Evolutionary conservation across 2,329 filamentous ascomycete genomes (phyloP).

Genomic region (Aspergillus spinulosporus): DNA sequence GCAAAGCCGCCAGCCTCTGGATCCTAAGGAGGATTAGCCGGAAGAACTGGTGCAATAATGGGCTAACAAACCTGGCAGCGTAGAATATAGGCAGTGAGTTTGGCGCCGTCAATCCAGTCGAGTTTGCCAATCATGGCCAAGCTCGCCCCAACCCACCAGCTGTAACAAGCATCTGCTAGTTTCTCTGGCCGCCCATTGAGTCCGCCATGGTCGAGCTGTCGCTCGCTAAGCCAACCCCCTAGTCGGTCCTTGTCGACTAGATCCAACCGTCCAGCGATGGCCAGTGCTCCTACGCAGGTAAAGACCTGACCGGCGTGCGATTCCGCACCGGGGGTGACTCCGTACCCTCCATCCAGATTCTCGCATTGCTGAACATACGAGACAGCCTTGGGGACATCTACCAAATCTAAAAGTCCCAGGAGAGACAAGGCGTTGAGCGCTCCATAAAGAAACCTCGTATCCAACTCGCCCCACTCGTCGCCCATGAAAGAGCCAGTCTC

Average conservation of each 20-base stretch:
- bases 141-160: constrained; percentile 96
- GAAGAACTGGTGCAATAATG: background rate
- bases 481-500: constrained; percentile 85
- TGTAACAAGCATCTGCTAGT: constrained; percentile 95
- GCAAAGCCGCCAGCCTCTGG: constrained; percentile 79
- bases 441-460: constrained; percentile 91
- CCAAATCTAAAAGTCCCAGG: constrained; percentile 68
- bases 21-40: constrained; percentile 55
- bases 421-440: constrained; percentile 88
- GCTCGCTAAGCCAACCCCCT: constrained; percentile 87
- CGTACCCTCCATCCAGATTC: constrained; percentile 95
- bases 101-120: constrained; percentile 89
- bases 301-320: constrained; percentile 95
- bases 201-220: constrained; percentile 82
- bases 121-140: constrained; percentile 82
- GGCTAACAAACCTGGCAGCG: constrained; percentile 65
- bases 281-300: constrained; percentile 83
- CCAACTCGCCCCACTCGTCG: constrained; percentile 94
- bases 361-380: constrained; percentile 76
- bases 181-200: constrained; percentile 95
- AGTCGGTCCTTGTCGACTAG: constrained; percentile 79
- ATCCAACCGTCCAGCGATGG: constrained; percentile 79
- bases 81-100: constrained; percentile 79
- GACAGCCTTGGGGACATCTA: constrained; percentile 79
- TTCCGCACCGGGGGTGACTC: constrained; percentile 83